phyloP scores from a whole-genome alignment of 2,329 filamentous ascomycete genomes.

The Sarocladium strictum region DNA sequence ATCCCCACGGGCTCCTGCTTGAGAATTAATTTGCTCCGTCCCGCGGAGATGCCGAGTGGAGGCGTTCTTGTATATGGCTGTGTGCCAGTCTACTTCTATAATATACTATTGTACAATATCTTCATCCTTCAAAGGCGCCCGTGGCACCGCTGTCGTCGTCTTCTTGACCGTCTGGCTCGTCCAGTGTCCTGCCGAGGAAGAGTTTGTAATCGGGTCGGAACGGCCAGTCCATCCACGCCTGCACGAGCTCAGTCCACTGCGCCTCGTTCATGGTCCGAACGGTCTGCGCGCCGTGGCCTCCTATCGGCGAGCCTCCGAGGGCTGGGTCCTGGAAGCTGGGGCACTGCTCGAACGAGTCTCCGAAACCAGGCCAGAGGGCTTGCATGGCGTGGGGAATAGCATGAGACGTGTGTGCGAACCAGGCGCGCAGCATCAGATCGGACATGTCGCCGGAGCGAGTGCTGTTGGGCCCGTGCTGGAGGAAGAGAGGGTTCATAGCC shows the following conservation, averaged over 20 bases:
- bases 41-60: too few relatives aligned
- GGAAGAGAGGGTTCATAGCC: slow-evolving; percentile 41
- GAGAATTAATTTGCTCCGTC: too few relatives aligned
- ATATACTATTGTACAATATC: slow-evolving; percentile 14
- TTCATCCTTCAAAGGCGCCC: slow-evolving; percentile 12
- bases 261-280: slow-evolving; percentile 43
- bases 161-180: slow-evolving; percentile 17
- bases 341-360: slow-evolving; percentile 38
- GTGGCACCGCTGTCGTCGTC: neutral
- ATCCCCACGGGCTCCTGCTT: too few relatives aligned
- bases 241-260: slow-evolving; percentile 53
- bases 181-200: slow-evolving; percentile 37
- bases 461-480: slow-evolving; percentile 34
- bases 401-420: slow-evolving; percentile 38
- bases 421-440: slow-evolving; percentile 38
- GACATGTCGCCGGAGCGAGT: slow-evolving; percentile 43
- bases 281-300: slow-evolving; percentile 33
- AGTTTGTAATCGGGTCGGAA: slow-evolving; percentile 48
- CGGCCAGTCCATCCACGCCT: slow-evolving; percentile 60
- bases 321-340: slow-evolving; percentile 41
- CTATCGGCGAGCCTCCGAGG: slow-evolving; percentile 38
- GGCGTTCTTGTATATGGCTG: too few relatives aligned
- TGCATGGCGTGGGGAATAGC: slow-evolving; percentile 40
- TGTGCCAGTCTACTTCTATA: neutral
- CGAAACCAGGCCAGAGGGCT: slow-evolving; percentile 52